Conservation (phyloP, 164 flowering plant species). For the Stephania japonica region DNA sequence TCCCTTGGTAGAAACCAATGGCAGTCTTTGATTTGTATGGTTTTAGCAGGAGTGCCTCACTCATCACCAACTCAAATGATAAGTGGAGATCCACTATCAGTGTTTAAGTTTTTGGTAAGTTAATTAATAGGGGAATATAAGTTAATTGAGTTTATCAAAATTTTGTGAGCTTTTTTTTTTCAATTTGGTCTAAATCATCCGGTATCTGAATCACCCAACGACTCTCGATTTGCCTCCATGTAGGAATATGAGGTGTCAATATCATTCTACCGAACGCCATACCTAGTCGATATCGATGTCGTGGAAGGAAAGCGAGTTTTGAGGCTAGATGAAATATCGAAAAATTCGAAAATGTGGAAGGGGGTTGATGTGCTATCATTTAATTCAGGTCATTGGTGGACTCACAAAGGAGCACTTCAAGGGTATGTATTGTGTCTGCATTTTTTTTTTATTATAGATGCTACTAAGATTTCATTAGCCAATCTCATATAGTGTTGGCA, state of each 20-base stretch:
- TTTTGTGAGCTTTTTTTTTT: too few relatives aligned
- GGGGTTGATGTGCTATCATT: constrained; percentile 48
- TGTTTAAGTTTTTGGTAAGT: constrained; percentile 67
- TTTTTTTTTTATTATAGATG: background rate
- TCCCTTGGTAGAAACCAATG: constrained; percentile 88
- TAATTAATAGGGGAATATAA: too few relatives aligned
- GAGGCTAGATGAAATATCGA: constrained; percentile 39
- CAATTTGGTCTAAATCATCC: too few relatives aligned
- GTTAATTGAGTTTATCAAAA: background rate
- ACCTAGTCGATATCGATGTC: constrained; percentile 44
- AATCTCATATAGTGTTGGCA: background rate
- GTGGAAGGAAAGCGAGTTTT: constrained; percentile 33
- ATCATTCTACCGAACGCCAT: constrained; percentile 28
- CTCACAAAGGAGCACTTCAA: constrained; percentile 42
- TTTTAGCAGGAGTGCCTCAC: constrained; percentile 35
- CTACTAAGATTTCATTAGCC: too few relatives aligned
- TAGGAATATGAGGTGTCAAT: constrained; percentile 40
- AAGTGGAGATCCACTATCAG: constrained; percentile 60
- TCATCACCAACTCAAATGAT: constrained; percentile 46
- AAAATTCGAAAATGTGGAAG: constrained; percentile 41
- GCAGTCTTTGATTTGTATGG: constrained; percentile 89
- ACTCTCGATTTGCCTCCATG: background rate
- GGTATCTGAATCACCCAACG: too few relatives aligned
- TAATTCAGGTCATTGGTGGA: constrained; percentile 81
- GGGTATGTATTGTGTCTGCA: constrained; percentile 27